Evolutionary conservation across 2,329 filamentous ascomycete genomes (phyloP).

Genomic region (Drechslera avenae): DNA sequence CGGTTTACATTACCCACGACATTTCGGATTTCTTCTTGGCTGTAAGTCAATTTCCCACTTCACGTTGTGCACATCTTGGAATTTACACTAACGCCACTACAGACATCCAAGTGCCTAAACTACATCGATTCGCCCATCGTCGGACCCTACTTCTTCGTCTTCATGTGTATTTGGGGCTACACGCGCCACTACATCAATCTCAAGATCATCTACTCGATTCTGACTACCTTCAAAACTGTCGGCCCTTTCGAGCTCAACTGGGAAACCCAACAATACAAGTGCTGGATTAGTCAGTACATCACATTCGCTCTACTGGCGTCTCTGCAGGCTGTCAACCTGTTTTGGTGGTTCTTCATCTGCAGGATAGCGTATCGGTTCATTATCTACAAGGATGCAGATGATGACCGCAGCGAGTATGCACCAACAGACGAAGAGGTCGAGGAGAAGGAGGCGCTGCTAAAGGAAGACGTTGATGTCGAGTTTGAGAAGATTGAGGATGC

Average conservation of each 20-base stretch:
- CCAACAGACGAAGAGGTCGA: conserved; percentile 53
- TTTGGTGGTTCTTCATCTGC: conserved; percentile 80
- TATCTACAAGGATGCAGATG: conserved; percentile 64
- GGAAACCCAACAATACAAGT: conserved; percentile 79
- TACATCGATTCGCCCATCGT: conserved; percentile 82
- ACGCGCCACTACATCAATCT: conserved; percentile 85
- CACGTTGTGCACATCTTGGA: background rate
- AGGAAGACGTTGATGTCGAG: background rate
- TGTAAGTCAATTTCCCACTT: conserved; percentile 57
- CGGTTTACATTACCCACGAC: conserved; percentile 93
- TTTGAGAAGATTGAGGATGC: conserved; percentile 26
- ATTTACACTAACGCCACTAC: background rate
- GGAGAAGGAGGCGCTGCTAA: conserved; percentile 26
- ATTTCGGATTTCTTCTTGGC: conserved; percentile 95
- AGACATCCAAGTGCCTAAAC: conserved; percentile 91
- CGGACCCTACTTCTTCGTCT: conserved; percentile 82
- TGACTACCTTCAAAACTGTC: conserved; percentile 75
- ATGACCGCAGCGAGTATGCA: conserved; percentile 74
- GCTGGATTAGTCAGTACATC: conserved; percentile 70
- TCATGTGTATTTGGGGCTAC: conserved; percentile 86
- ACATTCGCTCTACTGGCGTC: conserved; percentile 67
- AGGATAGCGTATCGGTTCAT: conserved; percentile 75
- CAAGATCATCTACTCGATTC: conserved; percentile 73
- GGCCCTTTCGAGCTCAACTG: conserved; percentile 78
- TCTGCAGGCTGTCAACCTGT: conserved; percentile 77